phyloP scores from a whole-genome alignment of 768 basidiomycete species.

The Hygrophorus pudorinus region DNA sequence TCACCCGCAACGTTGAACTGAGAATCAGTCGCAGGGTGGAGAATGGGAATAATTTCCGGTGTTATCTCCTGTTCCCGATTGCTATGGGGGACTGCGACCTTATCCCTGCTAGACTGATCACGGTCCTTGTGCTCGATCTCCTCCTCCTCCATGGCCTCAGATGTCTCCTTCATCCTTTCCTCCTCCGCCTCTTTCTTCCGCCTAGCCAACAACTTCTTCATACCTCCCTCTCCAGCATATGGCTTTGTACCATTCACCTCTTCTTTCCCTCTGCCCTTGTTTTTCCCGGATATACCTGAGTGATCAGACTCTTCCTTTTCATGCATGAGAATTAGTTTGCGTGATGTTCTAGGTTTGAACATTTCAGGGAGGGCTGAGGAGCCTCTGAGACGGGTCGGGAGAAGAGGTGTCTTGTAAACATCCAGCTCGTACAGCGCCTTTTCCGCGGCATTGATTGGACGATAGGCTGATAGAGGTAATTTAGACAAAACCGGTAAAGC shows the following conservation, averaged over 20 bases:
- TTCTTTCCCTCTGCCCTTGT: slow-evolving; percentile 41
- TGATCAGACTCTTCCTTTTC: slow-evolving; percentile 17
- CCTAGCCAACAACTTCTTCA: slow-evolving; percentile 66
- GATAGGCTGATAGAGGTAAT: slow-evolving; percentile 2
- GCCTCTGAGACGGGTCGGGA: slow-evolving; percentile 44
- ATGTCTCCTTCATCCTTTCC: slow-evolving; percentile 19
- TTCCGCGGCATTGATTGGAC: slow-evolving; percentile 44
- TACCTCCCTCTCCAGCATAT: slow-evolving; percentile 69
- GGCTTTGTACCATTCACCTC: slow-evolving; percentile 55
- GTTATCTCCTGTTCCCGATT: neutral
- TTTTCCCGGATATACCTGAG: slow-evolving; percentile 12
- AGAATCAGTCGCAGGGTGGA: slow-evolving; percentile 17
- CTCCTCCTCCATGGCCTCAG: slow-evolving; percentile 16
- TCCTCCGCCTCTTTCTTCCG: slow-evolving; percentile 49
- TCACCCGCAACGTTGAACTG: slow-evolving; percentile 25
- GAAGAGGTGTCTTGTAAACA: slow-evolving; percentile 68
- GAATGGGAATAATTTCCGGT: slow-evolving; percentile 10
- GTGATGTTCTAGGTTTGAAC: slow-evolving; percentile 10
- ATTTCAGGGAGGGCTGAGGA: slow-evolving; percentile 1
- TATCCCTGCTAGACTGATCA: neutral
- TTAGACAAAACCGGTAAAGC: slow-evolving; percentile 1
- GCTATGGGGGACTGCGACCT: slow-evolving; percentile 10
- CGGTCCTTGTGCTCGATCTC: slow-evolving; percentile 14
- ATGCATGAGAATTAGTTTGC: slow-evolving; percentile 45
- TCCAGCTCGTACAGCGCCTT: slow-evolving; percentile 63